A percentile compares a stretch with the other conserved stretches of the same genome.
These are phyloP conservation scores for Mucor piriformis DNA, from an alignment of 371 early-diverging fungal species.

Conservation along the genomic window DNA sequence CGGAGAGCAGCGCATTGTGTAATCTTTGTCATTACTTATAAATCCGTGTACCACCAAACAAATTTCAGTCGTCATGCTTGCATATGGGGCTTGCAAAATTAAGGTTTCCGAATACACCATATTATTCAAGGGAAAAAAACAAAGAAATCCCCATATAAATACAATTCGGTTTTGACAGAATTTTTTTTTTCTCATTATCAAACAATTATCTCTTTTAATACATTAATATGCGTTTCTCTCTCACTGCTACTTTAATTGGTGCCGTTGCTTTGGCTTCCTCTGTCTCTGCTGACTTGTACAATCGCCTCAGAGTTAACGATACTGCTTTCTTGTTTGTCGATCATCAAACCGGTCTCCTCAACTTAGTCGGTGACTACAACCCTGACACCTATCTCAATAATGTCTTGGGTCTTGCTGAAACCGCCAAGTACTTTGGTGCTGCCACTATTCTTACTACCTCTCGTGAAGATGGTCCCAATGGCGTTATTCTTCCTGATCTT, in stretches of 20 bases:
- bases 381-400: constrained; percentile 26
- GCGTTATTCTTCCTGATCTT: constrained; percentile 24
- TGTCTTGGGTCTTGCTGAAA: constrained; percentile 34
- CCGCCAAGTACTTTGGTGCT: constrained; percentile 28
- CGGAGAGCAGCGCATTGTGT: too few relatives aligned
- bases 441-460: constrained; percentile 30
- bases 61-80: too few relatives aligned
- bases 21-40: too few relatives aligned
- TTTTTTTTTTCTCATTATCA: neutral
- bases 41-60: too few relatives aligned
- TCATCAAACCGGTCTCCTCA: constrained; percentile 33
- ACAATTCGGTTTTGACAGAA: neutral
- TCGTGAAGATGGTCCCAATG: constrained; percentile 37
- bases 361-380: constrained; percentile 27
- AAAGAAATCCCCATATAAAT: neutral
- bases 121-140: too few relatives aligned
- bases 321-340: constrained; percentile 32
- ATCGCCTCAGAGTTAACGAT: constrained; percentile 25
- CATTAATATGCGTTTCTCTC: constrained; percentile 21
- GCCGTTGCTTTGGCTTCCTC: constrained; percentile 17
- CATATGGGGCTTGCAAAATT: too few relatives aligned
- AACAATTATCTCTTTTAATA: neutral
- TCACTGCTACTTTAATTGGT: constrained; percentile 22
- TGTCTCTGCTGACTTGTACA: constrained; percentile 24
- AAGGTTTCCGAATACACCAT: too few relatives aligned